These are phyloP conservation scores for Pseudocercospora vitis DNA, from an alignment of 2,329 filamentous ascomycete genomes.

Conservation along the genomic window DNA sequence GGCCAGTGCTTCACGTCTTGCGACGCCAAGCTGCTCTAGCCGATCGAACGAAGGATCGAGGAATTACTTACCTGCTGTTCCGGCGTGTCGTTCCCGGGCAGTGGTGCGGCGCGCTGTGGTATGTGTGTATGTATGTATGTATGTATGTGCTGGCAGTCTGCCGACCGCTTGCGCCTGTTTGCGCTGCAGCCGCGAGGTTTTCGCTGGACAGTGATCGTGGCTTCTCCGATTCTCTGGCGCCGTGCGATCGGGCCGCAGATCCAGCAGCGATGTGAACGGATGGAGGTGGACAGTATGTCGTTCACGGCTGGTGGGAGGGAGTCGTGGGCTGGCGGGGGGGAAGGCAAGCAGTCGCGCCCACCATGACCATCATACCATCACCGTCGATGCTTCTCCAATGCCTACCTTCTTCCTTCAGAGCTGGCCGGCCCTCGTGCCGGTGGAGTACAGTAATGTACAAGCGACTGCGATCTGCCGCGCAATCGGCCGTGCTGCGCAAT, in stretches of 20 bases:
- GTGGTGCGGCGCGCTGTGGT: background rate
- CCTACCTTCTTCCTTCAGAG: no score
- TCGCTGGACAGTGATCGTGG: background rate
- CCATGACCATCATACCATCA: slow-evolving; percentile 3
- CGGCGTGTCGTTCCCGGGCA: background rate
- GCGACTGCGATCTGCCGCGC: background rate
- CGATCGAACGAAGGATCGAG: slow-evolving; percentile 7
- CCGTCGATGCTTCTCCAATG: slow-evolving; percentile 6
- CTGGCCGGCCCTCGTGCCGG: background rate
- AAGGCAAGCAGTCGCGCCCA: no score
- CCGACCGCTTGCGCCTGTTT: slow-evolving; percentile 2
- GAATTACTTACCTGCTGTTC: slow-evolving; percentile 6
- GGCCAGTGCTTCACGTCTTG: slow-evolving; percentile 8
- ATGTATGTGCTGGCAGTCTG: slow-evolving; percentile 9
- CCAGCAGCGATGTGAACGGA: slow-evolving; percentile 2
- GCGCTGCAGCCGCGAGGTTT: slow-evolving; percentile 1
- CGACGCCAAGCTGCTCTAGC: background rate
- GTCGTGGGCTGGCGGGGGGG: background rate
- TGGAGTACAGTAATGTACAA: no score
- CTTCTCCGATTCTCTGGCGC: slow-evolving; percentile 2
- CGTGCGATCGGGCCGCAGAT: slow-evolving; percentile 6
- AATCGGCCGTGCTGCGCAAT: background rate
- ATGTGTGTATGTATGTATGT: background rate
- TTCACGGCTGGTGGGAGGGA: no score
- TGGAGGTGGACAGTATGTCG: background rate